A percentile compares a stretch with the other conserved stretches of the same genome.
Conservation (phyloP, 2,329 filamentous ascomycete species). For the Colletotrichum salicis region DNA sequence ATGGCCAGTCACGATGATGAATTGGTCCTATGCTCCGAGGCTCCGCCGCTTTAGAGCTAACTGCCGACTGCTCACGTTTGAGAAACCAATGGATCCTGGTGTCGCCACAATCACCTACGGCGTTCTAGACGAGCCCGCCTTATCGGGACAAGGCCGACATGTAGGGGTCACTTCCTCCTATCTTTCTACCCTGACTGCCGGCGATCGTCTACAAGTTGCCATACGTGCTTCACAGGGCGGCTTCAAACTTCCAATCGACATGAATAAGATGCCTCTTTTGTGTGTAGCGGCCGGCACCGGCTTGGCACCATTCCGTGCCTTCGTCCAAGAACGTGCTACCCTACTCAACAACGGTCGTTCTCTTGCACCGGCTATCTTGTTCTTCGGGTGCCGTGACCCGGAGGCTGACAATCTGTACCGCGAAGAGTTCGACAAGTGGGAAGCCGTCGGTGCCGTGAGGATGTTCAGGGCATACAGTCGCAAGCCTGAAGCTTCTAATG, state of each 20-base stretch:
- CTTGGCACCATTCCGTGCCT: slow-evolving; percentile 96
- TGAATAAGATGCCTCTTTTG: slow-evolving; percentile 90
- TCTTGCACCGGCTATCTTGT: slow-evolving; percentile 55
- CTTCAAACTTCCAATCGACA: slow-evolving; percentile 87
- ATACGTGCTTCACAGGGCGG: slow-evolving; percentile 50
- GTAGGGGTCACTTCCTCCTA: slow-evolving; percentile 72
- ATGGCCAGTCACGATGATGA: no score
- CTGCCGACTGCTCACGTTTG: no score
- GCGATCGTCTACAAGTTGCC: slow-evolving; percentile 61
- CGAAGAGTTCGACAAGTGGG: slow-evolving; percentile 58
- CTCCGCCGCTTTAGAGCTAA: no score
- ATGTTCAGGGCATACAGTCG: slow-evolving; percentile 67
- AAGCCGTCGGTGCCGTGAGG: slow-evolving; percentile 59
- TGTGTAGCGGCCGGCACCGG: slow-evolving; percentile 93
- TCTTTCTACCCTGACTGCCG: slow-evolving; percentile 59
- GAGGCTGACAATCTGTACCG: slow-evolving; percentile 58
- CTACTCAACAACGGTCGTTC: slow-evolving; percentile 56
- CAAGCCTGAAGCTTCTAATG: slow-evolving; percentile 53
- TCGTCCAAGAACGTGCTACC: slow-evolving; percentile 93
- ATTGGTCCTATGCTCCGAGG: no score
- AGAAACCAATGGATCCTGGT: slow-evolving; percentile 56
- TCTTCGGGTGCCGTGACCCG: slow-evolving; percentile 58
- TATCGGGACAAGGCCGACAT: slow-evolving; percentile 60
- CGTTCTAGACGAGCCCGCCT: slow-evolving; percentile 64
- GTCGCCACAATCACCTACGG: slow-evolving; percentile 71